Base-by-base conservation (phyloP, 345 rosid genomes). In the Cardiospermum halicacabum region DNA sequence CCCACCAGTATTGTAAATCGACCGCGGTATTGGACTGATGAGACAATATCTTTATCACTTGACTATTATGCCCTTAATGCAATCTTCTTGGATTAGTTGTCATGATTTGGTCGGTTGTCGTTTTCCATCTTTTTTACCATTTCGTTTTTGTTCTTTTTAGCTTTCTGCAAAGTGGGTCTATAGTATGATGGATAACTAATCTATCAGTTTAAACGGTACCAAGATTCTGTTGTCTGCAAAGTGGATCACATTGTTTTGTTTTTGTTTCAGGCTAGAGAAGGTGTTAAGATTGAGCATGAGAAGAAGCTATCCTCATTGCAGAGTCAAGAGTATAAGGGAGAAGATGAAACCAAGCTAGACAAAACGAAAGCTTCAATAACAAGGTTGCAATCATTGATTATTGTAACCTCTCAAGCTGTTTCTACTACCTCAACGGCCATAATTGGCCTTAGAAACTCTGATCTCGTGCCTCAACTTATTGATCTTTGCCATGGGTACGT, bases 301-400 rank as follows among this genome's bases (percentile, higher is more conserved):
- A 94, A 78, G 74, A 94, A 94, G 85, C 80, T 94, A 40, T 70
- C 96, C 3, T 77, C 81, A 4, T 78, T 94, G 66, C 99, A 94
- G 78, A 89, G 90, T 66, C 97, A 89, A 69, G 99, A 94, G 77
- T 83, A 84, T 79, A 94, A 89, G 72, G 99, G 97, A 19, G 94
- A 83, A 19, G 90, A 84, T 73, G 96, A 84, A 65, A 53, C 77
- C 13, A 94, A 94, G 83, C 63, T 91, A 30, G 93, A 89, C 82
- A 94, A 91, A 80, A 91, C 97, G 5, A 91, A 89, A 78, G 80
- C 85, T 43, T 74, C 97, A 8, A 78, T 94, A 74, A 66, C 71
- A 54, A 84, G 77, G 80, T 73, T 91, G 71, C 99, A 94, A 53
- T 81, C 97, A 59, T 79, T 83, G 16, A 87, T 91, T 57, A 62